Evolutionary conservation across 2,329 filamentous ascomycete genomes (phyloP).

Genomic region (Ophiostoma populinum): DNA sequence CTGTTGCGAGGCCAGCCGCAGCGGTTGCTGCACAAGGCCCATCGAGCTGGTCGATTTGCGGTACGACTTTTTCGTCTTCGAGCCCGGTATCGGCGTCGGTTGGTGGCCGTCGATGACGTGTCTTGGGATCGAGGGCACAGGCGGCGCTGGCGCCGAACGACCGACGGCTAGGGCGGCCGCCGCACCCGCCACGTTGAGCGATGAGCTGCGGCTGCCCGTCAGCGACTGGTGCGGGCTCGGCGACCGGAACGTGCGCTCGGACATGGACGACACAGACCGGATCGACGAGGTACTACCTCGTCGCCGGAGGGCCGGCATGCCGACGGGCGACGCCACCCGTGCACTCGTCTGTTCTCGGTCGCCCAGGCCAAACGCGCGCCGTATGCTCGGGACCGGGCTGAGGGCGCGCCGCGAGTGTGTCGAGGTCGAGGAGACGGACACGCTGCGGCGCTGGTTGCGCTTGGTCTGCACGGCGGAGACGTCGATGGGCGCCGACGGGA

Average conservation of each 20-base stretch:
- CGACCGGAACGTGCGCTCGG: conserved; percentile 70
- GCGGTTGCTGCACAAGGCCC: conserved; percentile 17
- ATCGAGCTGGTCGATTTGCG: conserved; percentile 1
- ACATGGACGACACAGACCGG: conserved; percentile 67
- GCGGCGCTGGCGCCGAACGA: conserved; percentile 39
- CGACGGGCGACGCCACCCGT: conserved; percentile 4
- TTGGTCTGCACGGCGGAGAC: conserved; percentile 78
- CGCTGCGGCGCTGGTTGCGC: conserved; percentile 56
- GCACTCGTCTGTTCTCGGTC: conserved; percentile 1
- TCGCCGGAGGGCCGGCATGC: conserved; percentile 33
- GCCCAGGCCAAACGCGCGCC: conserved; percentile 5
- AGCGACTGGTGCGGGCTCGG: conserved; percentile 41
- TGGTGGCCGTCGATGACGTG: conserved; percentile 16
- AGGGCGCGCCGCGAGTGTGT: conserved; percentile 17
- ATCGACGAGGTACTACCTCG: conserved; percentile 51
- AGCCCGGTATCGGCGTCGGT: background rate
- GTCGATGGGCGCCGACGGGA: conserved; percentile 60
- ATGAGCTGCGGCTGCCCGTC: background rate
- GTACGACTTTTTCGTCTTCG: background rate
- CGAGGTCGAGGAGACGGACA: conserved; percentile 57
- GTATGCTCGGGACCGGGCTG: conserved; percentile 10
- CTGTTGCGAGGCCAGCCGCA: conserved; percentile 36
- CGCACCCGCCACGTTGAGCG: conserved; percentile 4
- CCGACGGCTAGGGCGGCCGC: conserved; percentile 10
- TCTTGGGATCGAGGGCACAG: conserved; percentile 53